Base-by-base conservation (phyloP, 495 filamentous ascomycete genomes). In the Talaromyces liani region DNA sequence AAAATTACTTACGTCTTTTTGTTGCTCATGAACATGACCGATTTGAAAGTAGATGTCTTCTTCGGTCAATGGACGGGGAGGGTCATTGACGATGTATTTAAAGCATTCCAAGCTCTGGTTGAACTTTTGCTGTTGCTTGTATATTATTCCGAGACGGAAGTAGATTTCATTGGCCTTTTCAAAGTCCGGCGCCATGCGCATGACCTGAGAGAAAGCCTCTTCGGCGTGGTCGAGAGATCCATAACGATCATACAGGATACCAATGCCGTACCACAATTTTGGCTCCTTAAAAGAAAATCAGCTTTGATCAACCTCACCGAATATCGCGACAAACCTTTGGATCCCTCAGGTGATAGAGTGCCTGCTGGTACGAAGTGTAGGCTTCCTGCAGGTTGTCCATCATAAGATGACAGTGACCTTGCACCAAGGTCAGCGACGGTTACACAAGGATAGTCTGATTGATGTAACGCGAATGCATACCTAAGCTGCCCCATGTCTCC, bases 21-120 rank as follows among this genome's bases (percentile, higher is more conserved):
- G 93, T 68, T 98, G 95, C 68, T 99, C 94, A 72, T 99, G 91
- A 56, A 99, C 94, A 74, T 99, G 94, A 25, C 94, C 94, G 67
- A 99, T 98, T 73, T 99, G 94, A 77, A 99, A 99, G 93, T 93
- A 98, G 64, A 99, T 99, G 70, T 99, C 94, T 72, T 97, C 94
- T 71, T 98, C 93, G 1, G 92, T 98, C 73, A 99, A 76, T 16
- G 94, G 94, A 4, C 91, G 84, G 8, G 94, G 94, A 20, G 94
- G 95, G 55, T 96, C 91, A 63, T 85, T 90, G 61, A 97, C 91
- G 64, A 99, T 99, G 72, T 96, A 99, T 75, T 92, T 92, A 75
- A 99, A 99, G 76, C 94, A 99, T 91, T 97, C 94, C 60, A 98
- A 79, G 75, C 92, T 96, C 68, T 93, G 86, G 47, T 82, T 83